Percentiles rank a stretch among this genome's conserved stretches.
These are phyloP conservation scores for Neurospora tetrasperma DNA, from an alignment of 495 filamentous ascomycete genomes.

Conservation along the genomic window DNA sequence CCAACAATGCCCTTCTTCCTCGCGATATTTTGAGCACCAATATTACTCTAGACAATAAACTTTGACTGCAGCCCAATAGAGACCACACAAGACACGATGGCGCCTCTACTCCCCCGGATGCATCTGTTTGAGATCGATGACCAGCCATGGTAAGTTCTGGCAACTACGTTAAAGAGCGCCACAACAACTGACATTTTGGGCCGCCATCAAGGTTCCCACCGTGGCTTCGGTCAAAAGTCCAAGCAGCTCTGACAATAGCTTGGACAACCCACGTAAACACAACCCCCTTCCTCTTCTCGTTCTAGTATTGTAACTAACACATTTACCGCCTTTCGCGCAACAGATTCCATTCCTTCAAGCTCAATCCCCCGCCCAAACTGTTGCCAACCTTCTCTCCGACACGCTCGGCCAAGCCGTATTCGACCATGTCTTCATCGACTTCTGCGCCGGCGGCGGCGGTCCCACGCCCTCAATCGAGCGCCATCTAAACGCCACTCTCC, in stretches of 20 bases:
- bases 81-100: conserved; percentile 23
- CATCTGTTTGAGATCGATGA: conserved; percentile 49
- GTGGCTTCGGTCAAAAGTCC: conserved; percentile 40
- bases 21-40: no score
- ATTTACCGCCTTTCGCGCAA: neutral
- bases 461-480: conserved; percentile 54
- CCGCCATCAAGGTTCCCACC: conserved; percentile 37
- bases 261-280: conserved; percentile 32
- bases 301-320: neutral
- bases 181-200: neutral
- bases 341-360: conserved; percentile 35
- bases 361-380: conserved; percentile 35
- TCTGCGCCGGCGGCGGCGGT: conserved; percentile 65
- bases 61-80: no score
- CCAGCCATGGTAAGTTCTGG: conserved; percentile 35
- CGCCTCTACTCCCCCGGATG: conserved; percentile 40
- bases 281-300: neutral
- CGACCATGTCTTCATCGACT: conserved; percentile 53
- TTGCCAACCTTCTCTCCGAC: conserved; percentile 36
- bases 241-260: conserved; percentile 39
- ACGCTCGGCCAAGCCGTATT: conserved; percentile 29
- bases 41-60: no score
- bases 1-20: neutral
- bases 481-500: conserved; percentile 38
- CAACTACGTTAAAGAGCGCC: neutral